phyloP scores from a whole-genome alignment of 352 stramenopile genomes.

The Phytophthora hybrid region DNA sequence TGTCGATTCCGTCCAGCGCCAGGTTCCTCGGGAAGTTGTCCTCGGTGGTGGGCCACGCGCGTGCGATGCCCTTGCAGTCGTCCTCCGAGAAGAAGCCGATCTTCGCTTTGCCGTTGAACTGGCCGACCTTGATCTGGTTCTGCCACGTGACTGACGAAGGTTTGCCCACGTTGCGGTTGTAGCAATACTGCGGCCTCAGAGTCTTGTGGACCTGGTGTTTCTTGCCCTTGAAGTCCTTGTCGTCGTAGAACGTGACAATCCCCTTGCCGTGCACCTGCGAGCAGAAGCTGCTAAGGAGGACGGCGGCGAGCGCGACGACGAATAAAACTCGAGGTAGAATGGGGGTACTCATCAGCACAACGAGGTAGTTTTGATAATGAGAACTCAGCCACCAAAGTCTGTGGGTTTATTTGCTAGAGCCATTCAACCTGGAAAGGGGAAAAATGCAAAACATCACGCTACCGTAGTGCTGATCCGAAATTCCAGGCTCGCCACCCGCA shows the following conservation, averaged over 20 bases:
- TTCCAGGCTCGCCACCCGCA: background rate
- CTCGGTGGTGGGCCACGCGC: conserved; percentile 16
- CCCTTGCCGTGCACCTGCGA: conserved; percentile 5
- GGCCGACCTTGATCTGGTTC: conserved; percentile 13
- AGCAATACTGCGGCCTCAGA: conserved; percentile 29
- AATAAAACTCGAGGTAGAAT: background rate
- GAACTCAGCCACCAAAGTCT: background rate
- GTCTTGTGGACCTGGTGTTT: conserved; percentile 22
- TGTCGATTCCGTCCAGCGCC: conserved; percentile 27
- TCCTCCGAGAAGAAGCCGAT: conserved; percentile 38
- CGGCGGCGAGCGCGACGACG: background rate
- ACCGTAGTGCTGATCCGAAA: background rate
- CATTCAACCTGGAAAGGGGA: too few relatives aligned
- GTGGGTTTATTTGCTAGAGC: too few relatives aligned
- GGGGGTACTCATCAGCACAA: too few relatives aligned
- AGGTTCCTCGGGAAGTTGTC: conserved; percentile 30
- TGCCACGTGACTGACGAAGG: conserved; percentile 36
- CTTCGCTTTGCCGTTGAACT: conserved; percentile 22
- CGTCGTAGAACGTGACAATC: conserved; percentile 23
- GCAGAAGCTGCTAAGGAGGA: background rate
- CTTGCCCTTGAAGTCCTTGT: conserved; percentile 27
- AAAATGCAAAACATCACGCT: too few relatives aligned
- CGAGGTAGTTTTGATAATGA: conserved; percentile 11
- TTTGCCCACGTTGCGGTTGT: conserved; percentile 37
- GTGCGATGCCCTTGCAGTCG: conserved; percentile 26